These are phyloP conservation scores for Gaeumannomyces tritici DNA, from an alignment of 2,329 filamentous ascomycete species.

Conservation along the genomic window DNA sequence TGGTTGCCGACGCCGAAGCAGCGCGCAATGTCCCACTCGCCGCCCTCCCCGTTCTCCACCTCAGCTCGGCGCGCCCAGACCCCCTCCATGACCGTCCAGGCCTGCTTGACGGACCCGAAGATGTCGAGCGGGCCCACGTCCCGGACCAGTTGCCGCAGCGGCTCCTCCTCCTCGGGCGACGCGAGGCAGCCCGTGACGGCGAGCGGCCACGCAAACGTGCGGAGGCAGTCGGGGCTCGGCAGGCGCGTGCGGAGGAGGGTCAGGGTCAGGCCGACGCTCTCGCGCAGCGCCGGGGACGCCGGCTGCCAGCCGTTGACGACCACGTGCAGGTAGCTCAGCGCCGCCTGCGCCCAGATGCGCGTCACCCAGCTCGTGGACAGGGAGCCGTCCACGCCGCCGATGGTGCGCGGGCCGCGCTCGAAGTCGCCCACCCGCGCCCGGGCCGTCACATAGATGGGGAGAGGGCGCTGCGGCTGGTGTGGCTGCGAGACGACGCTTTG, in stretches of 20 bases:
- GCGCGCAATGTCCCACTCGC: slow-evolving; percentile 32
- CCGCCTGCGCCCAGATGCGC: slow-evolving; percentile 37
- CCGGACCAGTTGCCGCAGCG: slow-evolving; percentile 29
- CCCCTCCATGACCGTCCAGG: slow-evolving; percentile 33
- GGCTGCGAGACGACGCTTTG: not conserved
- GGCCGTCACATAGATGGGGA: not conserved
- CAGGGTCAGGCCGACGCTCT: slow-evolving; percentile 10
- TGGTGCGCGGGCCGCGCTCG: not conserved
- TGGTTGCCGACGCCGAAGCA: slow-evolving; percentile 22
- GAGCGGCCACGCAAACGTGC: slow-evolving; percentile 24
- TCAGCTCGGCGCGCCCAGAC: slow-evolving; percentile 31
- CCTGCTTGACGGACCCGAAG: slow-evolving; percentile 34
- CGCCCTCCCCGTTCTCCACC: slow-evolving; percentile 22
- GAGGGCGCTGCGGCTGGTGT: not conserved
- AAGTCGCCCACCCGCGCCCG: not conserved
- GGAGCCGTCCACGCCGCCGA: not conserved
- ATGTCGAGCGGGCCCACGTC: slow-evolving; percentile 29
- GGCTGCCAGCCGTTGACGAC: slow-evolving; percentile 43
- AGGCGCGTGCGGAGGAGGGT: slow-evolving; percentile 10
- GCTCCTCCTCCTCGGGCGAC: slow-evolving; percentile 26
- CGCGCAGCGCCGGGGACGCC: slow-evolving; percentile 8
- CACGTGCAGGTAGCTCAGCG: slow-evolving; percentile 35
- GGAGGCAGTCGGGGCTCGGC: slow-evolving; percentile 17
- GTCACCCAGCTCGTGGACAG: slow-evolving; percentile 10
- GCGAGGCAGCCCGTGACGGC: slow-evolving; percentile 25